These are phyloP conservation scores for Suillus subaureus DNA, from an alignment of 768 basidiomycete genomes.

Conservation along the genomic window DNA sequence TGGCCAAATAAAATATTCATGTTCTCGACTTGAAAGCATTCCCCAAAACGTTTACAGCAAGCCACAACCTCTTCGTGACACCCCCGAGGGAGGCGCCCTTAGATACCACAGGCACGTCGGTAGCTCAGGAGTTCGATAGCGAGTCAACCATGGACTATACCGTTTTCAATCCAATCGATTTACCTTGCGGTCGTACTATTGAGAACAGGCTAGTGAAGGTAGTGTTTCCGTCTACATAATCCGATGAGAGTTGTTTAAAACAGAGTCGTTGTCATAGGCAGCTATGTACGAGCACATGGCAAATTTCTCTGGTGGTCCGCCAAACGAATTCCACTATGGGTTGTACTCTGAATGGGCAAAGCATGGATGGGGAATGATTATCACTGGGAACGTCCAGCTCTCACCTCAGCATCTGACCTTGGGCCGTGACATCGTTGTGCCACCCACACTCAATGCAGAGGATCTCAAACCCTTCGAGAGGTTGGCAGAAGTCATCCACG, in stretches of 20 bases:
- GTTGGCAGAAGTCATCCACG: slow-evolving; percentile 56
- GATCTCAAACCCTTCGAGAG: slow-evolving; percentile 51
- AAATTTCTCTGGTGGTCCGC: slow-evolving; percentile 64
- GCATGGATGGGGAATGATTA: slow-evolving; percentile 83
- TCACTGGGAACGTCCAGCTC: slow-evolving; percentile 87
- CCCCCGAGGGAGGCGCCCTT: background rate
- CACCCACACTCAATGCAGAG: slow-evolving; percentile 42
- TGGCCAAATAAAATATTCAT: too few relatives aligned
- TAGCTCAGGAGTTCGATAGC: background rate
- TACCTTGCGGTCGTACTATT: slow-evolving; percentile 39
- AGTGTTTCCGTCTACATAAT: slow-evolving; percentile 6
- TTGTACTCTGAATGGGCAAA: slow-evolving; percentile 78
- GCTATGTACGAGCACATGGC: slow-evolving; percentile 89
- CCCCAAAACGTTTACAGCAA: background rate
- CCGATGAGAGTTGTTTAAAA: background rate
- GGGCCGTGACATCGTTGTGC: slow-evolving; percentile 72
- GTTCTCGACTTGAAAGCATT: background rate
- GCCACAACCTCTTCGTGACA: background rate
- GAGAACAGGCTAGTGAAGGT: slow-evolving; percentile 60
- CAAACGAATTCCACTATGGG: slow-evolving; percentile 60
- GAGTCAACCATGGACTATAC: slow-evolving; percentile 17
- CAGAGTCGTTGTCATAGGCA: slow-evolving; percentile 50
- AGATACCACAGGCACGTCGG: background rate
- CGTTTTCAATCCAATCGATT: slow-evolving; percentile 28
- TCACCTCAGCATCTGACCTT: slow-evolving; percentile 61